A percentile compares a stretch with the other conserved stretches of the same genome.
These are phyloP conservation scores for Acacia concinna DNA, from an alignment of 331 rosid species.

Conservation along the genomic window DNA sequence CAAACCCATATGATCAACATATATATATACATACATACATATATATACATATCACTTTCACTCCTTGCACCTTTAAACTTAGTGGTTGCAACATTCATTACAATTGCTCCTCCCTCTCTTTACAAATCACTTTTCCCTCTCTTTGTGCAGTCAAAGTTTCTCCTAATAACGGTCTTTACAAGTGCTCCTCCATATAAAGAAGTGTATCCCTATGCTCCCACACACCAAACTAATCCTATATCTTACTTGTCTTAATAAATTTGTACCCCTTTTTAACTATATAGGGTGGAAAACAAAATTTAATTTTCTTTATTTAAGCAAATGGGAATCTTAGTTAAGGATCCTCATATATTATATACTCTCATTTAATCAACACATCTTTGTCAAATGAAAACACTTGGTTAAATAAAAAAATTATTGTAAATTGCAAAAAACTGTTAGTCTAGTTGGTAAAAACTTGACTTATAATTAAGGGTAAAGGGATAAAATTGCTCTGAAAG, in stretches of 20 bases:
- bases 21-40: too few species aligned
- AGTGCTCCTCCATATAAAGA: background rate
- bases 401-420: background rate
- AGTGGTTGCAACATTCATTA: slow-evolving; percentile 32
- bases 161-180: background rate
- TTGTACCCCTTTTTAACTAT: background rate
- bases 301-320: background rate
- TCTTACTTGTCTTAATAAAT: background rate
- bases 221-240: background rate
- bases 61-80: slow-evolving; percentile 26
- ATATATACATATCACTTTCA: slow-evolving; percentile 35
- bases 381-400: background rate
- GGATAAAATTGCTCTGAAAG: too few species aligned
- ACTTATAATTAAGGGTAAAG: too few species aligned
- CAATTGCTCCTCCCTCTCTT: too few species aligned
- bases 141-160: slow-evolving; percentile 5
- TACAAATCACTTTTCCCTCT: background rate
- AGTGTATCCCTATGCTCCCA: background rate
- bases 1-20: slow-evolving; percentile 4
- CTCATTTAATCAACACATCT: background rate
- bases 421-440: background rate
- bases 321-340: background rate
- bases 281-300: too few species aligned
- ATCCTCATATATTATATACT: background rate
- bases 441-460: too few species aligned